Evolutionary conservation across 208 protist species (phyloP).

Genomic region (Porcisia deanei): DNA sequence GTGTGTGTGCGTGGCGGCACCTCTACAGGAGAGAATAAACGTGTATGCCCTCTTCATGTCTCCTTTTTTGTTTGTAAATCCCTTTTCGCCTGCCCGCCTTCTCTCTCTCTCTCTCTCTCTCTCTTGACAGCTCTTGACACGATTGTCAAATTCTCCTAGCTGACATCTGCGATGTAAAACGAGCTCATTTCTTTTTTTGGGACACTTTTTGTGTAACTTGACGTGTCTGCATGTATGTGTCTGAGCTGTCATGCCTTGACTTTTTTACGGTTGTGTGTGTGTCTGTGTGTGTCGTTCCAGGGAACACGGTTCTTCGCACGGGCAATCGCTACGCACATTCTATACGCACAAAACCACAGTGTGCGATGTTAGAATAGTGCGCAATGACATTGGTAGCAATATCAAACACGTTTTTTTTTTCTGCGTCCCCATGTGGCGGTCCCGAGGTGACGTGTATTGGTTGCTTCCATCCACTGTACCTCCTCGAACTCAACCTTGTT

Average conservation of each 20-base stretch:
- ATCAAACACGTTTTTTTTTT: background rate
- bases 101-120: background rate
- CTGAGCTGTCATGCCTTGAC: background rate
- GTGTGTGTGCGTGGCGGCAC: background rate
- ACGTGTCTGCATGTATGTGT: background rate
- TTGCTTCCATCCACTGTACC: background rate
- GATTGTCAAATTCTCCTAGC: background rate
- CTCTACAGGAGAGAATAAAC: no score
- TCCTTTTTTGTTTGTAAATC: background rate
- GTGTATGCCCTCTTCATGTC: background rate
- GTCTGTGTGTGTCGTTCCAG: background rate
- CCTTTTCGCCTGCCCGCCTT: background rate
- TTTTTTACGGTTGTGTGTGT: background rate
- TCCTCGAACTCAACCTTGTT: background rate
- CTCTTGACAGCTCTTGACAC: background rate
- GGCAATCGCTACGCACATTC: background rate
- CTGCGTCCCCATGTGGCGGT: background rate
- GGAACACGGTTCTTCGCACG: background rate
- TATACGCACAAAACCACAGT: background rate
- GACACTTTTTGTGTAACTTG: background rate
- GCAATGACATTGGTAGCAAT: background rate
- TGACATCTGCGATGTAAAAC: background rate
- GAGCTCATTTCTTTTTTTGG: background rate
- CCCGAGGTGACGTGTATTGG: background rate
- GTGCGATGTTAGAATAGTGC: background rate